Evolutionary conservation across 139 green algal species (phyloP), one percentile per base, ranked within the genome.

Genomic region (Picochlorum sp.): DNA sequence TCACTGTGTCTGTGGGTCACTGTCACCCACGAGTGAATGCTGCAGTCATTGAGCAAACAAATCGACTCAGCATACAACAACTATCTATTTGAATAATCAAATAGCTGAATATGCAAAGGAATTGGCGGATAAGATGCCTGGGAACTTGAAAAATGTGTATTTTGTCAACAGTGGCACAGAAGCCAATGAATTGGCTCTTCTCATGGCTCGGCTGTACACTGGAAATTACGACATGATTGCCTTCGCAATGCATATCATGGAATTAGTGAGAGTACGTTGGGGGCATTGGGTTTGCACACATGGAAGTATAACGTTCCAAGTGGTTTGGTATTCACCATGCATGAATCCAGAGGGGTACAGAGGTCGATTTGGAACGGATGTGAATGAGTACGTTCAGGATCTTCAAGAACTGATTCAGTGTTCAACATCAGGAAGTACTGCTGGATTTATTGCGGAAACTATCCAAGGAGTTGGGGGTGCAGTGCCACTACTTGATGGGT

Each of bases 181-280:
- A 65, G 89, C 89, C 32, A 96, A 95, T 41, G 89, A 96, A 70
- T 77, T 96, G 62, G 89, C 89, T 0, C 72, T 96, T 23, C 71
- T 86, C 15, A 79, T 96, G 23, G 80, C 81, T 4, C 78, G 79
- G 13, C 66, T 83, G 5, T 69, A 77, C 70, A 81, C 65, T 3
- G 83, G 86, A 49, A 89, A 90, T 76, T 90, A 90, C 62, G 88
- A 97, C 81, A 62, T 98, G 4, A 51, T 98, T 15, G 76, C 77
- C 81, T 98, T 60, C 77, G 92, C 24, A 97, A 97, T 66, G 79
- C 74, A 45, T 98, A 98, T 75, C 92, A 98, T 66, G 92, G 92
- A 54, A 80, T 96, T 69, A 84, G 62, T 61, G 75, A 81, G 2
- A 79, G 62, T 21, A 95, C 91, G 1, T 97, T 97, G 88, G 88